phyloP scores from a whole-genome alignment of 441 rosid species.

The Euphorbia schlechtendalii region DNA sequence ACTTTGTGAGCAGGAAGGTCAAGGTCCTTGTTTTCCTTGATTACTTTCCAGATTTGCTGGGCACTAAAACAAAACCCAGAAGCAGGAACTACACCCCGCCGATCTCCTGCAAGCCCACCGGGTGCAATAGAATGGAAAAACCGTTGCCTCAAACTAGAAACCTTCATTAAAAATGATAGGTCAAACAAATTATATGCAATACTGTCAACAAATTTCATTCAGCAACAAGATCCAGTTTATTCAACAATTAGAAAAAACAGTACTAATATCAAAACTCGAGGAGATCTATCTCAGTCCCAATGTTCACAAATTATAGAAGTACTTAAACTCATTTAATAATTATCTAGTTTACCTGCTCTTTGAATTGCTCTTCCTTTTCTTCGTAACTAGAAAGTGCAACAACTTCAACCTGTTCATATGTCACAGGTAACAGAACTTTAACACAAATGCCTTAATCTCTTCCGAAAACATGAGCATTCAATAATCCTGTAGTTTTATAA shows the following conservation, averaged over 20 bases:
- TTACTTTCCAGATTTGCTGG: constrained; percentile 90
- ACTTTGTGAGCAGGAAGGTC: constrained; percentile 99
- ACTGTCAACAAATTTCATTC: too few species aligned
- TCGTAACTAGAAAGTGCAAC: constrained; percentile 96
- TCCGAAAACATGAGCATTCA: constrained; percentile 3
- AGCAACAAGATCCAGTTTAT: constrained; percentile 3
- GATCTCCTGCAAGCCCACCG: constrained; percentile 99
- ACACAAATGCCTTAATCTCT: constrained; percentile 10
- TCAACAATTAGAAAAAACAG: constrained; percentile 2
- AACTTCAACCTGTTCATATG: constrained; percentile 73
- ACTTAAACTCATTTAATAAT: neutral
- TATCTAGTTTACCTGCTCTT: constrained; percentile 67
- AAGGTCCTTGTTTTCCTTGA: constrained; percentile 96
- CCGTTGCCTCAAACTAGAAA: constrained; percentile 74
- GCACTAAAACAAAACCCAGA: constrained; percentile 96
- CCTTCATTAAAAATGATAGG: constrained; percentile 35
- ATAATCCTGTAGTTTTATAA: neutral
- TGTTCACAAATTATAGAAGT: neutral
- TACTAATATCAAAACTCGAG: constrained; percentile 1
- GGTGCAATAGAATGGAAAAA: constrained; percentile 93
- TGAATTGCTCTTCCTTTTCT: constrained; percentile 95
- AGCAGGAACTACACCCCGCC: constrained; percentile 98
- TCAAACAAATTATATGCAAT: too few species aligned
- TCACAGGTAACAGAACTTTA: constrained; percentile 16
- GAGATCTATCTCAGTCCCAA: neutral